Evolutionary conservation across 345 rosid genomes (phyloP).

Genomic region (Bretschneidera sinensis): DNA sequence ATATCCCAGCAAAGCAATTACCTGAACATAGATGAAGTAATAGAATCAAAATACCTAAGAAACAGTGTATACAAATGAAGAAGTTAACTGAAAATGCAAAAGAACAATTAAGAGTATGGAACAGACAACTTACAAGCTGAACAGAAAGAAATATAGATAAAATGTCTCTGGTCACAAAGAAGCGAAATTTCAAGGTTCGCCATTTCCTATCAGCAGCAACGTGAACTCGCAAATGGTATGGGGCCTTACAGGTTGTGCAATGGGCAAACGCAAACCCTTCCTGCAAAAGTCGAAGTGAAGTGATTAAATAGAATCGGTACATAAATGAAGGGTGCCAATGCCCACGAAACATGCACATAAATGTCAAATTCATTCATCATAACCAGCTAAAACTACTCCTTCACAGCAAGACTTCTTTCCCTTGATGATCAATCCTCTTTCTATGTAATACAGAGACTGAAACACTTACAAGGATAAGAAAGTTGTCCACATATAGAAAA

Average conservation of each 20-base stretch:
- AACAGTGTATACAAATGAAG: background rate
- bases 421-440: background rate
- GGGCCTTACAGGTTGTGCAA: slow-evolving; percentile 99
- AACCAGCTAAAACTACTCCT: background rate
- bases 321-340: no score
- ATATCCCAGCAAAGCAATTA: slow-evolving; percentile 84
- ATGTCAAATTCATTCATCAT: background rate
- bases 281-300: slow-evolving; percentile 32
- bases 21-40: slow-evolving; percentile 41
- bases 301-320: background rate
- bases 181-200: slow-evolving; percentile 92
- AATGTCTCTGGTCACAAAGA: slow-evolving; percentile 97
- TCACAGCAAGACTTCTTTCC: background rate
- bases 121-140: slow-evolving; percentile 66
- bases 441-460: background rate
- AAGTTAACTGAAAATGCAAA: slow-evolving; percentile 1
- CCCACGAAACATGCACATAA: background rate
- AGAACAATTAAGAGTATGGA: background rate
- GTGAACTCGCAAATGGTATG: slow-evolving; percentile 96
- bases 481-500: background rate
- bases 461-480: background rate
- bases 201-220: slow-evolving; percentile 94
- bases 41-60: background rate
- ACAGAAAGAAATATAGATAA: slow-evolving; percentile 83
- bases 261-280: slow-evolving; percentile 99